Conservation (phyloP, 140 eudicot species). For the Flaveria floridana region DNA sequence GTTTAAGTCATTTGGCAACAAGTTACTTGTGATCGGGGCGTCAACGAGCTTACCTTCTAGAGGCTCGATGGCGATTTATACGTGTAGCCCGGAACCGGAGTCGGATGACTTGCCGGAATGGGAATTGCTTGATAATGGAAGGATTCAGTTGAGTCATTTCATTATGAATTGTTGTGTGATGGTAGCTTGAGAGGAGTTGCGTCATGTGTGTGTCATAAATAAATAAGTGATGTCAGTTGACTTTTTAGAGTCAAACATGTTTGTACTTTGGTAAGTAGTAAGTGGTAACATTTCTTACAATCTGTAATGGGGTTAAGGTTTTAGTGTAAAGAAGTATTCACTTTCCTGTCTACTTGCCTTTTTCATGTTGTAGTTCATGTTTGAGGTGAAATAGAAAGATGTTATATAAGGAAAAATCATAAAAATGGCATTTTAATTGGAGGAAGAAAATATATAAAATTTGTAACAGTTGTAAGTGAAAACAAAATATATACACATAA, state of each 20-base stretch:
- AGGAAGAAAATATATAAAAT: no score
- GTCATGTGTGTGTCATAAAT: conserved; percentile 28
- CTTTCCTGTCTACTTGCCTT: not conserved
- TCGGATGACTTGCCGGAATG: conserved; percentile 45
- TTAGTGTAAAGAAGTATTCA: conserved; percentile 4
- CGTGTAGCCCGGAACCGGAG: conserved; percentile 63
- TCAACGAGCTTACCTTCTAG: conserved; percentile 34
- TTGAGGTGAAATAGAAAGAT: not conserved
- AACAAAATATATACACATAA: no score
- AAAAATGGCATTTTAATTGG: no score
- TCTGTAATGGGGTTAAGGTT: not conserved
- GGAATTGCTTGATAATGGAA: conserved; percentile 60
- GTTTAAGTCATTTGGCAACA: conserved; percentile 70
- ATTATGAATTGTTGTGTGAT: conserved; percentile 72
- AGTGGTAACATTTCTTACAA: not conserved
- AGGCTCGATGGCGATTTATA: conserved; percentile 59
- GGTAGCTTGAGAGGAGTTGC: conserved; percentile 62
- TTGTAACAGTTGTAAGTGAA: no score
- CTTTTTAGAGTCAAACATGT: conserved; percentile 30
- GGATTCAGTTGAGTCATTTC: conserved; percentile 56
- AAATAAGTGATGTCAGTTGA: conserved; percentile 30
- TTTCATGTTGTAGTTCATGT: not conserved
- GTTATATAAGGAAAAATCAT: not conserved
- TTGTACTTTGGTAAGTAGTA: conserved; percentile 19
- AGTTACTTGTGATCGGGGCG: conserved; percentile 77